Conservation (phyloP, 345 rosid species). For the Hirschfeldia incana region DNA sequence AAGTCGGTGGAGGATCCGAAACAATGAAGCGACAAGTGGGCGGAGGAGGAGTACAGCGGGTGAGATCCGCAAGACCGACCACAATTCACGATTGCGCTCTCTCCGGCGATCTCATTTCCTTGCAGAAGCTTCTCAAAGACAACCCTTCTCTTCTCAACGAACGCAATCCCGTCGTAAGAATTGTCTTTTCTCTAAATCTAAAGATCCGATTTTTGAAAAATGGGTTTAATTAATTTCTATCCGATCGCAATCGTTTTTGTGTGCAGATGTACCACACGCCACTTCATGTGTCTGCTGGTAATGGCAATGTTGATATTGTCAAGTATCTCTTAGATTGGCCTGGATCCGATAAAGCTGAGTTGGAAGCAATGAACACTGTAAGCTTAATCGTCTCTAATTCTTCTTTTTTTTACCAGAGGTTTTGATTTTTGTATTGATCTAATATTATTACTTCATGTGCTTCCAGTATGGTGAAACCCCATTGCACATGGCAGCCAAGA, state of each 20-base stretch:
- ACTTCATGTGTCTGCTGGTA: conserved; percentile 88
- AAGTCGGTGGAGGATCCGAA: background rate
- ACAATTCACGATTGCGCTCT: conserved; percentile 88
- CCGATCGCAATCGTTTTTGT: background rate
- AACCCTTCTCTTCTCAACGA: conserved; percentile 82
- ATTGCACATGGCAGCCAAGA: conserved; percentile 99
- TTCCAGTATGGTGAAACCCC: conserved; percentile 98
- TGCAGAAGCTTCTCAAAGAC: conserved; percentile 69
- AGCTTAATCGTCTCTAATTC: conserved; percentile 1
- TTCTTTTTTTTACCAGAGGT: background rate
- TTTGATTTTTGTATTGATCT: conserved; percentile 9
- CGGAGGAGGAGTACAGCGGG: conserved; percentile 52
- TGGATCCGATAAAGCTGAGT: conserved; percentile 72
- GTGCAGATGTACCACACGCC: conserved; percentile 97
- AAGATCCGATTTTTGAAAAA: too few species aligned
- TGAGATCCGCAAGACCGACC: conserved; percentile 69
- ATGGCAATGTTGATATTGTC: conserved; percentile 68
- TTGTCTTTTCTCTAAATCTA: too few species aligned
- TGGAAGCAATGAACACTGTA: conserved; percentile 89
- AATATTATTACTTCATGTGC: background rate
- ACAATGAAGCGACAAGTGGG: conserved; percentile 49
- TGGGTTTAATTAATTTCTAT: background rate
- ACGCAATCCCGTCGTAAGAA: conserved; percentile 74
- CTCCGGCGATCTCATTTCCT: conserved; percentile 68
- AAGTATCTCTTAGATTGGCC: conserved; percentile 71